Percentiles rank a stretch among this genome's conserved stretches.
Evolutionary conservation across 352 stramenopile species (phyloP).

Genomic region (Halophytophthora batemanensis): DNA sequence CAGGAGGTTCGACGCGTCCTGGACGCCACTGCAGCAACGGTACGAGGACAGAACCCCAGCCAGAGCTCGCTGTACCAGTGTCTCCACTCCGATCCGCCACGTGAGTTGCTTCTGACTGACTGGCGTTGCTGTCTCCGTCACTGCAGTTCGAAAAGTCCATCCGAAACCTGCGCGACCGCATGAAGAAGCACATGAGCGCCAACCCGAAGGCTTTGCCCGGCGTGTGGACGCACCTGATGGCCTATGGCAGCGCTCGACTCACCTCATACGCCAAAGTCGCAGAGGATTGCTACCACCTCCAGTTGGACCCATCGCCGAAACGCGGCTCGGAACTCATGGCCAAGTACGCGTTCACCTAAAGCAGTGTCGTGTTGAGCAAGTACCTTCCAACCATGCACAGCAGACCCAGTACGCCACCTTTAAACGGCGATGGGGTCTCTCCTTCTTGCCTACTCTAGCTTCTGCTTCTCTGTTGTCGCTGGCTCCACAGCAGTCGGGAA

Average conservation of each 20-base stretch:
- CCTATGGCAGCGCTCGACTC: constrained; percentile 37
- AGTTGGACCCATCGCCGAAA: constrained; percentile 42
- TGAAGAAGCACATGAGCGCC: constrained; percentile 69
- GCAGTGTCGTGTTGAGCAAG: too few relatives aligned
- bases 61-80: background rate
- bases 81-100: too few relatives aligned
- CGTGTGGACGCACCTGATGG: constrained; percentile 52
- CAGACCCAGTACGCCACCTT: too few relatives aligned
- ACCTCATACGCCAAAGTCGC: constrained; percentile 47
- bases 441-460: constrained; percentile 21
- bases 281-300: constrained; percentile 58
- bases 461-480: constrained; percentile 11
- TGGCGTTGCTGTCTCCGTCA: constrained; percentile 2
- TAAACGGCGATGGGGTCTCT: too few relatives aligned
- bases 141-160: constrained; percentile 65
- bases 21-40: constrained; percentile 36
- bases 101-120: constrained; percentile 3
- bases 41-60: constrained; percentile 7
- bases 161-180: constrained; percentile 60
- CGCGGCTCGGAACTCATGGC: constrained; percentile 42
- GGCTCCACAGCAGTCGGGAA: constrained; percentile 12
- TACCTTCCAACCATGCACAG: too few relatives aligned
- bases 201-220: constrained; percentile 49
- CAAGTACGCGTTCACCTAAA: constrained; percentile 38
- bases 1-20: constrained; percentile 55